Base-by-base conservation (phyloP, 2,329 filamentous ascomycete species). In the Colletotrichum gigasporum region DNA sequence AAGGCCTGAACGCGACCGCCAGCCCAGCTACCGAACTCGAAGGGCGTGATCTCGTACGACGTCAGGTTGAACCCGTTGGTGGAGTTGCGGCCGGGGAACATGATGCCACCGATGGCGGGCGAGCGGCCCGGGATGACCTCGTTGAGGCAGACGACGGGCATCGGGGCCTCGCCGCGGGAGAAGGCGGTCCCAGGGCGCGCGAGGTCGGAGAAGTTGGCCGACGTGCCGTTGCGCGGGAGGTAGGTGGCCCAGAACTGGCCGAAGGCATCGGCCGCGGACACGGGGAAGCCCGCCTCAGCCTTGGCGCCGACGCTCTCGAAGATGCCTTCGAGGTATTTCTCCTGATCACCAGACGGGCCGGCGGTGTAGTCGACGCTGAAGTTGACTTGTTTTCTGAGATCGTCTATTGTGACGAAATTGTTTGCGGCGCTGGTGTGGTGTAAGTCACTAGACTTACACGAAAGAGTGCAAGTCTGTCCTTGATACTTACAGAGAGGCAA, bases 1-100 rank as follows among this genome's bases (percentile, higher is more conserved):
- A 76, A 76, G 0, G 68, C 71, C 20, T 74, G 72, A 0, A 73
- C 66, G 2, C 73, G 58, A 0, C 71, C 71, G 1, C 74, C 74
- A 3, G 58, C 47, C 74, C 75, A 77, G 24, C 70, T 71, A 7
- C 75, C 74, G 20, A 76, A 74, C 47, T 76, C 74, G 37, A 72
- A 76, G 0, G 75, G 73, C 0, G 69, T 76, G 0, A 76, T 68
- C 45, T 77, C 74, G 47, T 74, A 77, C 2, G 73, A 69, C 0
- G 76, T 74, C 3, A 73, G 39, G 20, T 74, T 74, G 64, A 74
- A 74, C 12, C 67, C 67, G 0, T 72, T 67, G 1, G 73, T 72
- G 3, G 22, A 48, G 50, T 74, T 73, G 26, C 66, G 58, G 0
- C 69, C 70, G 0, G 73, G 73, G 18, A 70, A 75, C 71, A 73